Evolutionary conservation across 1,139 yeast species (phyloP), one percentile per base, ranked within the genome.

Genomic region (Hansenula lynferdii): DNA sequence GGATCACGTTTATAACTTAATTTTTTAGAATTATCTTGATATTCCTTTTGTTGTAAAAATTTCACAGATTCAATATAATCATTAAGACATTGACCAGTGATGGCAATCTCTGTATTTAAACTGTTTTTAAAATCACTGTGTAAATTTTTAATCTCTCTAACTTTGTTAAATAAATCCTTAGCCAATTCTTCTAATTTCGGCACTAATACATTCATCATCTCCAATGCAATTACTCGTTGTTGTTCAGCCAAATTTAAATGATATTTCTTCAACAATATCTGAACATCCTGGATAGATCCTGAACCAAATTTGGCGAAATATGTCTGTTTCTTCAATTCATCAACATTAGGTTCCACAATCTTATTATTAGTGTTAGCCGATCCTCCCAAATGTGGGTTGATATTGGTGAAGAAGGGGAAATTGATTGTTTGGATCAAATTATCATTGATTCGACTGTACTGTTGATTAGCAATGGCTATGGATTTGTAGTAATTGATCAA

Each of bases 131-230:
- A 56, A 34, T 56, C 85, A 37, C 72, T 70, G 47, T 70, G 77
- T 36, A 78, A 60, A 44, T 70, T 67, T 42, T 72, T 72, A 46
- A 80, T 78, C 57, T 83, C 90, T 56, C 78, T 80, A 39, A 83
- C 79, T 47, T 84, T 82, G 34, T 72, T 68, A 31, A 75, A 66
- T 42, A 84, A 62, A 55, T 82, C 87, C 49, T 76, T 81, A 43
- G 83, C 71, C 48, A 84, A 67, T 47, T 78, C 85, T 50, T 83
- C 90, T 37, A 84, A 62, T 51, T 80, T 75, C 28, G 92, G 92
- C 15, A 83, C 70, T 21, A 82, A 65, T 25, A 72, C 65, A n/a
- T 67, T 58, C 28, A 70, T 70, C 40, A 84, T 62, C 40, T 82
- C 87, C 50, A 75, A 77, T 36, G 79, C 70, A 0, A 85, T 60